Conservation (phyloP, 108 stramenopile species). For the Pinguiococcus pyrenoidosus region DNA sequence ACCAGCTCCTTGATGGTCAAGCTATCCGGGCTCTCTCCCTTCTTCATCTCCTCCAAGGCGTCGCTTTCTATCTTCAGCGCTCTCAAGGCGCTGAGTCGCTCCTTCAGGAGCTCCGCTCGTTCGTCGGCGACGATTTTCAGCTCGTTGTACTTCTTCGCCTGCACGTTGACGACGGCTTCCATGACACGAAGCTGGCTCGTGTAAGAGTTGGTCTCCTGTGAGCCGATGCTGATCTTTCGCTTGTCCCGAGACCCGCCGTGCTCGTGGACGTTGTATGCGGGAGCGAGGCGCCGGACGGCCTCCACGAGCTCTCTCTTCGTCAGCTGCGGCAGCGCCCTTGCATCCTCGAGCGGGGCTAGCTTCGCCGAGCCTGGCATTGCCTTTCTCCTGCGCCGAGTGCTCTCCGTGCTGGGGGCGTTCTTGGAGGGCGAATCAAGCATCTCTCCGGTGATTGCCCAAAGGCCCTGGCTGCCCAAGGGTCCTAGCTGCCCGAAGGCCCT, state of each 20-base stretch:
- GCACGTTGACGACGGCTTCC: slow-evolving; percentile 16
- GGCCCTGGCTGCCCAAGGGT: too few species aligned
- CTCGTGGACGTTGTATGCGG: neutral
- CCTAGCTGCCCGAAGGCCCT: too few species aligned
- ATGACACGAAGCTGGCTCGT: slow-evolving; percentile 13
- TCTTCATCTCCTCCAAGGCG: slow-evolving; percentile 49
- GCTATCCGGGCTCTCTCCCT: slow-evolving; percentile 40
- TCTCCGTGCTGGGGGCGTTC: too few species aligned
- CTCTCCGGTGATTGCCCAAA: too few species aligned
- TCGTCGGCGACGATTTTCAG: slow-evolving; percentile 39
- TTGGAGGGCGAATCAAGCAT: too few species aligned
- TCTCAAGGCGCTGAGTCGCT: slow-evolving; percentile 30
- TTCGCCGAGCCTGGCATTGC: too few species aligned
- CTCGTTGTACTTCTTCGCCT: slow-evolving; percentile 50
- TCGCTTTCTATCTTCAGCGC: slow-evolving; percentile 44
- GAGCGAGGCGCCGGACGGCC: neutral
- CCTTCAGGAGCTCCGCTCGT: slow-evolving; percentile 34
- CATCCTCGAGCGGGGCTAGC: too few species aligned
- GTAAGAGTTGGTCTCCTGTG: too few species aligned
- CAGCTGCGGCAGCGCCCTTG: too few species aligned
- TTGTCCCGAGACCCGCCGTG: neutral
- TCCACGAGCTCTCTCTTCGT: neutral
- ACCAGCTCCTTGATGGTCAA: slow-evolving; percentile 34
- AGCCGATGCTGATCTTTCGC: neutral
- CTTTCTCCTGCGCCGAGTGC: too few species aligned